Conservation (phyloP, 371 early-diverging fungal species). For the Rhizopus delemar region DNA sequence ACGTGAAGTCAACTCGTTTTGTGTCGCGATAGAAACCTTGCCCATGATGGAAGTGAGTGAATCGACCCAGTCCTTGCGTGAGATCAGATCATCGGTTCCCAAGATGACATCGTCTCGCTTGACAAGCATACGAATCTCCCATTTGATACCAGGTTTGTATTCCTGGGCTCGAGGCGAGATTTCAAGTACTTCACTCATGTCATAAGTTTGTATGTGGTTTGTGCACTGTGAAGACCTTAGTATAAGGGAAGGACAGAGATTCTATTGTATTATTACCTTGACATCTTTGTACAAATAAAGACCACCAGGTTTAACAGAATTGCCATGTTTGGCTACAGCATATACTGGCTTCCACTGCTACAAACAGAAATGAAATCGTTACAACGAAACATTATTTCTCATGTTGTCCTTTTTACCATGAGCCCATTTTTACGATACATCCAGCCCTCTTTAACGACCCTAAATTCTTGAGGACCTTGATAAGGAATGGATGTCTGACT, state of each 20-base stretch:
- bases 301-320: constrained; percentile 48
- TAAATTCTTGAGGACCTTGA: constrained; percentile 29
- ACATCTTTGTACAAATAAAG: constrained; percentile 52
- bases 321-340: constrained; percentile 58
- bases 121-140: constrained; percentile 50
- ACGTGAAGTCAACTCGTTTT: constrained; percentile 46
- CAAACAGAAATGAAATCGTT: constrained; percentile 1
- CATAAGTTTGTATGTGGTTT: constrained; percentile 51
- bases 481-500: constrained; percentile 5
- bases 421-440: constrained; percentile 42
- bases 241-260: neutral
- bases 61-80: constrained; percentile 50
- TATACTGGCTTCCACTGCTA: constrained; percentile 55
- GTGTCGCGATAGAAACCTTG: constrained; percentile 51
- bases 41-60: constrained; percentile 55
- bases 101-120: constrained; percentile 46
- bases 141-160: constrained; percentile 45
- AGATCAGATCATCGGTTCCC: constrained; percentile 46
- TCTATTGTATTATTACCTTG: constrained; percentile 31
- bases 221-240: constrained; percentile 28
- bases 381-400: neutral
- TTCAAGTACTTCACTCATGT: constrained; percentile 55
- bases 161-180: constrained; percentile 49
- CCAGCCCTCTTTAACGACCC: constrained; percentile 54
- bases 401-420: constrained; percentile 34